phyloP scores from a whole-genome alignment of 306 rosid genomes.

The Vigna angularis region DNA sequence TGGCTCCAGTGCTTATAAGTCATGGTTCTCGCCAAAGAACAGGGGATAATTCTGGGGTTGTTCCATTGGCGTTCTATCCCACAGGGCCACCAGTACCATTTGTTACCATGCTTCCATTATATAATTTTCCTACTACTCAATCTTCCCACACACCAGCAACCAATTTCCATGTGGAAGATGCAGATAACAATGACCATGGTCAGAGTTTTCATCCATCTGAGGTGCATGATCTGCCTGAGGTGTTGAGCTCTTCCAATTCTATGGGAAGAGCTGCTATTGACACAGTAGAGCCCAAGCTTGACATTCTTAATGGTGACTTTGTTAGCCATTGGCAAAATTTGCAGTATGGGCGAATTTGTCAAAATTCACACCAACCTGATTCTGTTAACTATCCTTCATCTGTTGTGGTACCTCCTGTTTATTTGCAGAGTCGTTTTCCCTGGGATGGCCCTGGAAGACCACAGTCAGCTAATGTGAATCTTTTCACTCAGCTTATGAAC shows the following conservation, averaged over 20 bases:
- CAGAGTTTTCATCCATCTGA: constrained; percentile 62
- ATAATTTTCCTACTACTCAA: constrained; percentile 65
- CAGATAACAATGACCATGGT: constrained; percentile 57
- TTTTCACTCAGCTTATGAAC: constrained; percentile 54
- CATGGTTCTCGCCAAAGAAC: constrained; percentile 69
- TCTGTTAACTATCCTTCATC: constrained; percentile 57
- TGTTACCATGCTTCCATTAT: constrained; percentile 70
- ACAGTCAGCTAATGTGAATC: constrained; percentile 65
- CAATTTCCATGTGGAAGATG: constrained; percentile 56
- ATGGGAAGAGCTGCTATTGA: constrained; percentile 52
- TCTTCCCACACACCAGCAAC: constrained; percentile 60
- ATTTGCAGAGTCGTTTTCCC: constrained; percentile 70
- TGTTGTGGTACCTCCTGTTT: constrained; percentile 62
- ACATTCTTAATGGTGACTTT: constrained; percentile 79
- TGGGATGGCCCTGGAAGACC: constrained; percentile 91
- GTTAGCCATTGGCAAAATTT: constrained; percentile 72
- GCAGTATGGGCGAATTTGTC: constrained; percentile 70
- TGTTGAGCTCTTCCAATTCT: constrained; percentile 48
- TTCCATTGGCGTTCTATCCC: constrained; percentile 69
- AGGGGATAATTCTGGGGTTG: constrained; percentile 61
- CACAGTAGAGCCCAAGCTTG: constrained; percentile 53
- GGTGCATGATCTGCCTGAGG: constrained; percentile 54
- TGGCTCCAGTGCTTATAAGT: constrained; percentile 60
- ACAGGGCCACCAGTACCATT: constrained; percentile 90
- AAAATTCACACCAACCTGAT: constrained; percentile 52